These are phyloP conservation scores for Allantophomopsis cytisporea DNA, from an alignment of 2,329 filamentous ascomycete species.

Conservation along the genomic window DNA sequence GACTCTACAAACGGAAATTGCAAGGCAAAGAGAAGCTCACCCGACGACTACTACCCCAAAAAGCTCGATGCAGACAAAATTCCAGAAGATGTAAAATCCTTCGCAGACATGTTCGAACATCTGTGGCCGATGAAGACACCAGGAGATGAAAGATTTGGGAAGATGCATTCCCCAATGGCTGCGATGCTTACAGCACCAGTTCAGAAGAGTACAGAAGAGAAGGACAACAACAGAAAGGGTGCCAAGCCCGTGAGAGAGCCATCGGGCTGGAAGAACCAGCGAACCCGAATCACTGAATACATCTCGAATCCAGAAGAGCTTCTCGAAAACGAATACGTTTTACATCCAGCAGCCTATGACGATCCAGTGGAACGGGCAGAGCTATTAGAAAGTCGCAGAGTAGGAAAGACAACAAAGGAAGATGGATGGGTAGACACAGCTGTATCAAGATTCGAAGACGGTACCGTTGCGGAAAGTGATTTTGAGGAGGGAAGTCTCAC, in stretches of 20 bases:
- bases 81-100: conserved; percentile 42
- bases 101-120: conserved; percentile 74
- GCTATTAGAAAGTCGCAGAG: conserved; percentile 36
- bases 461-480: conserved; percentile 50
- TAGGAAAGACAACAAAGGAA: conserved; percentile 28
- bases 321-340: conserved; percentile 66
- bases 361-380: conserved; percentile 39
- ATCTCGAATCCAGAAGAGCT: conserved; percentile 62
- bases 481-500: conserved; percentile 75
- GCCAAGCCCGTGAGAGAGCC: conserved; percentile 49
- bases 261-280: conserved; percentile 56
- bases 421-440: conserved; percentile 75
- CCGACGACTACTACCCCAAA: conserved; percentile 47
- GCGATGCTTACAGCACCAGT: conserved; percentile 68
- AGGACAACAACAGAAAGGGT: conserved; percentile 32
- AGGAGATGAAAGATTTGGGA: conserved; percentile 68
- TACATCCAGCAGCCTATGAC: conserved; percentile 66
- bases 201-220: conserved; percentile 56
- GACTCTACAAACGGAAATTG: conserved; percentile 2
- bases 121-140: conserved; percentile 83
- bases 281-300: conserved; percentile 73
- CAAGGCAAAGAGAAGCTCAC: conserved; percentile 17
- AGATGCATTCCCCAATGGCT: conserved; percentile 76
- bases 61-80: conserved; percentile 35
- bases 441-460: conserved; percentile 53